Conservation (phyloP, 768 basidiomycete genomes). For the Pulveroboletus frians region DNA sequence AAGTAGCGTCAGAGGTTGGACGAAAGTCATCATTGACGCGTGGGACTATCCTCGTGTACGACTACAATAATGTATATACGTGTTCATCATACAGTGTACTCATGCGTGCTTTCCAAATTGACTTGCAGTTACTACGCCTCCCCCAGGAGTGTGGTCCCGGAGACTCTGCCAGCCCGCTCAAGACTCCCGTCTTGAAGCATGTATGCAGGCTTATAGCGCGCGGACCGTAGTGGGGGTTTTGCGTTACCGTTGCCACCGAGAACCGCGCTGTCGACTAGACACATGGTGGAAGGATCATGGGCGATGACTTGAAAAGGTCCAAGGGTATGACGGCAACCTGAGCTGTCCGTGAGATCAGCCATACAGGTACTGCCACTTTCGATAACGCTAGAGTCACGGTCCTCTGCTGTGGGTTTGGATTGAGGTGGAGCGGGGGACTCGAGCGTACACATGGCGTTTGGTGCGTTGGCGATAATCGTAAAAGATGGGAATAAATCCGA, state of each 20-base stretch:
- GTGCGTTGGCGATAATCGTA: slow-evolving; percentile 18
- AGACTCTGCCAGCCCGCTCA: slow-evolving; percentile 65
- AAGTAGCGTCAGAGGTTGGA: slow-evolving; percentile 12
- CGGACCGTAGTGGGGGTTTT: slow-evolving; percentile 3
- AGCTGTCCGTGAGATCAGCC: slow-evolving; percentile 2
- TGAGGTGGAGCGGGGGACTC: slow-evolving; percentile 4
- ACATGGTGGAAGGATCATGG: slow-evolving; percentile 17
- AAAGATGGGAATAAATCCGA: slow-evolving; percentile 16
- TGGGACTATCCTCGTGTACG: too few relatives aligned
- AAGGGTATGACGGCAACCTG: background rate
- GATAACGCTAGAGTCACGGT: slow-evolving; percentile 13
- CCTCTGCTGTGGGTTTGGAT: background rate
- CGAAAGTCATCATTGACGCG: slow-evolving; percentile 12
- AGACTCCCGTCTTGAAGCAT: slow-evolving; percentile 69
- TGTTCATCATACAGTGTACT: background rate
- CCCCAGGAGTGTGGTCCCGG: slow-evolving; percentile 15
- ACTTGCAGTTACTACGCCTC: background rate
- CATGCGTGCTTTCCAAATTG: background rate
- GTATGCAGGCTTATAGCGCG: slow-evolving; percentile 71
- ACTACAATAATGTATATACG: background rate
- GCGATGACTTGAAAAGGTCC: slow-evolving; percentile 20
- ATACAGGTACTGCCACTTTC: slow-evolving; percentile 15
- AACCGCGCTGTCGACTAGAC: slow-evolving; percentile 10
- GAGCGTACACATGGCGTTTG: slow-evolving; percentile 14
- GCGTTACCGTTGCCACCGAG: background rate